Evolutionary conservation across 2,329 filamentous ascomycete species (phyloP).

Genomic region (Hymenoscyphus scutula): DNA sequence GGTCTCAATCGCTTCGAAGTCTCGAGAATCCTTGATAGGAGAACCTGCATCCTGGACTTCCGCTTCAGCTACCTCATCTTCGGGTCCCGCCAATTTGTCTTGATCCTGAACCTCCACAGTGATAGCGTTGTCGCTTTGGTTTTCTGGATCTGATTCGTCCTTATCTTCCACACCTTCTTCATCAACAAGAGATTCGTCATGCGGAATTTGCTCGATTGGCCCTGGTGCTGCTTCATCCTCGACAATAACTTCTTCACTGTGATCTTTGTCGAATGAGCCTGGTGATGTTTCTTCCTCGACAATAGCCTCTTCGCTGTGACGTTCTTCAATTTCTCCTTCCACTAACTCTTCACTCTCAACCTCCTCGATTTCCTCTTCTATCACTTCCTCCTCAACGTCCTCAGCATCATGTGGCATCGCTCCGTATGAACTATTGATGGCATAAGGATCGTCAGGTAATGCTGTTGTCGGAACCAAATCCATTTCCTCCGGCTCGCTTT

Average conservation of each 20-base stretch:
- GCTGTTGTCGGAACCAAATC: not conserved
- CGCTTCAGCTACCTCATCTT: not conserved
- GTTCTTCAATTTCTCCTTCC: not conserved
- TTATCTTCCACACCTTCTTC: too few relatives aligned
- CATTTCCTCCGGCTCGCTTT: slow-evolving; percentile 1
- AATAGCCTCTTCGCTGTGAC: not conserved
- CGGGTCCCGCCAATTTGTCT: too few relatives aligned
- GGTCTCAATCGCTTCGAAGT: not conserved
- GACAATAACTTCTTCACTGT: too few relatives aligned
- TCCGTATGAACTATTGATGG: not conserved
- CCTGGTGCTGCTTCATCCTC: too few relatives aligned
- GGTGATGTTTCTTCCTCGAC: not conserved
- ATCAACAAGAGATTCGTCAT: too few relatives aligned
- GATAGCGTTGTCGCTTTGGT: too few relatives aligned
- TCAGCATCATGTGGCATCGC: not conserved
- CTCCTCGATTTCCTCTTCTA: slow-evolving; percentile 4
- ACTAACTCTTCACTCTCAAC: not conserved
- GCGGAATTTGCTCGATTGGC: too few relatives aligned
- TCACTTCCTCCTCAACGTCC: not conserved
- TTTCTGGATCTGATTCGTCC: too few relatives aligned
- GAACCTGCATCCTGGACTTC: not conserved
- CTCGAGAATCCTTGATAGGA: not conserved
- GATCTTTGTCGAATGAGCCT: too few relatives aligned
- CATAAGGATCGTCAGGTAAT: not conserved
- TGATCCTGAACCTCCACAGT: too few relatives aligned